These are phyloP conservation scores for Tuber melanosporum DNA, from an alignment of 495 filamentous ascomycete species.

Conservation along the genomic window DNA sequence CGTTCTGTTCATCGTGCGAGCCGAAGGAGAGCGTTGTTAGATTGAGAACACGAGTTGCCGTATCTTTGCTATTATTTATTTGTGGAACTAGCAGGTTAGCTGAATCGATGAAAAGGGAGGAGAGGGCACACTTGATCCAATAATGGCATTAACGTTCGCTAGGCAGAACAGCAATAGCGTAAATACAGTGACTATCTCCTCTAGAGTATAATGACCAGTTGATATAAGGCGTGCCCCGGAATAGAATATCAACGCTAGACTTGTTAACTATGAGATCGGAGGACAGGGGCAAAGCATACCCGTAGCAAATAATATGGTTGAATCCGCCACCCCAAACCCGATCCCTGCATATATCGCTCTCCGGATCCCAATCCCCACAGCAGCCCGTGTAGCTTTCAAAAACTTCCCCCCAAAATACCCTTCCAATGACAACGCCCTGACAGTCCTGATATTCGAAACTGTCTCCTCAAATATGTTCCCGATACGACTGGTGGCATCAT, in stretches of 20 bases:
- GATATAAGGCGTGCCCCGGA: constrained; percentile 64
- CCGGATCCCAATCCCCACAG: constrained; percentile 53
- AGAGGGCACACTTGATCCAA: constrained; percentile 52
- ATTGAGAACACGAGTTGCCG: constrained; percentile 65
- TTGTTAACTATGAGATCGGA: constrained; percentile 1
- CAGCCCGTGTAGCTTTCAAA: constrained; percentile 46
- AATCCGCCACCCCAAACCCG: constrained; percentile 70
- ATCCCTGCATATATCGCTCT: constrained; percentile 59
- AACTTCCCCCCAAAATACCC: constrained; percentile 65
- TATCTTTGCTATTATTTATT: constrained; percentile 63
- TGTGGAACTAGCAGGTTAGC: constrained; percentile 57
- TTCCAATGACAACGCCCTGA: constrained; percentile 72
- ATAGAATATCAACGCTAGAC: constrained; percentile 69
- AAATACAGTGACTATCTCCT: constrained; percentile 63
- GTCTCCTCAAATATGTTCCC: constrained; percentile 66
- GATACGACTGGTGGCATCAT: constrained; percentile 52
- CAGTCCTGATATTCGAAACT: constrained; percentile 73
- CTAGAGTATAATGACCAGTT: constrained; percentile 46
- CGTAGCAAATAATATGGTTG: constrained; percentile 62
- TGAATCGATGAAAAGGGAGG: neutral
- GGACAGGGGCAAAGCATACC: constrained; percentile 42
- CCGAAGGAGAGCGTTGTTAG: constrained; percentile 57
- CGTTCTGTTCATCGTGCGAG: constrained; percentile 54
- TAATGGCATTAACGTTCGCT: constrained; percentile 60
- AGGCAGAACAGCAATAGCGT: constrained; percentile 79